Base-by-base conservation (phyloP, 768 basidiomycete genomes). In the Glaciozyma martinii region DNA sequence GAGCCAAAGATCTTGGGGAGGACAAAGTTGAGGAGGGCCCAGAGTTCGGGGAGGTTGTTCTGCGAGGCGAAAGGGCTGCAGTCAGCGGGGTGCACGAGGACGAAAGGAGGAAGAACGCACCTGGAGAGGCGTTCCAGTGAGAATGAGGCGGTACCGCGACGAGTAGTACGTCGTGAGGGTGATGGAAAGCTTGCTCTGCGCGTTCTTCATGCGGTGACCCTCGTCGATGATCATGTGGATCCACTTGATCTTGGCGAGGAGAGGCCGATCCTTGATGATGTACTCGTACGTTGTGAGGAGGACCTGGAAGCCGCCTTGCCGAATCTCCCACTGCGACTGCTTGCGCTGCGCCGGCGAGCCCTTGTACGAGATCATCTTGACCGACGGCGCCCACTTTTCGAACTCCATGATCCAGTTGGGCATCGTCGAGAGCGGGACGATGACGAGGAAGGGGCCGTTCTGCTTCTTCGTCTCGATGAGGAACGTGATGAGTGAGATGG, bases 1-100 rank as follows among this genome's bases (percentile, higher is more conserved):
- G 94, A 98, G 79, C 97, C 98, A 82, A 99, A 98, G 75, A 98
- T 85, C 85, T 74, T 93, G 87, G 95, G 95, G 13, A 99, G 82
- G 67, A 99, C 90, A 70, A 97, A 99, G 75, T 98, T 97, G 55
- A 99, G 83, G 18, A 98, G 79, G 2, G 90, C 87, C 95, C 95
- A 98, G 4, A 99, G 80, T 75, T 99, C 95, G 21, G 89, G 83
- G 3, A 99, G 81, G 73, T 98, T 99, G 77, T 99, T 99, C 91
- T 99, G 74, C 1, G 32, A 5, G 42, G 91, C 19, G 90, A 90
- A 8, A 21, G 53, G 53, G 7, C 33, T 91, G 81, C 42, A 88
- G 23, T 37, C 23, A 54, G 57, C 21, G 25, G 23, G 25, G 43
- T 37, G 15, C 6, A 62, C 49, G 23, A 30, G 42, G 49, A 9